These are phyloP conservation scores for Xylaria sp. DNA, from an alignment of 2,329 filamentous ascomycete species.

Conservation along the genomic window DNA sequence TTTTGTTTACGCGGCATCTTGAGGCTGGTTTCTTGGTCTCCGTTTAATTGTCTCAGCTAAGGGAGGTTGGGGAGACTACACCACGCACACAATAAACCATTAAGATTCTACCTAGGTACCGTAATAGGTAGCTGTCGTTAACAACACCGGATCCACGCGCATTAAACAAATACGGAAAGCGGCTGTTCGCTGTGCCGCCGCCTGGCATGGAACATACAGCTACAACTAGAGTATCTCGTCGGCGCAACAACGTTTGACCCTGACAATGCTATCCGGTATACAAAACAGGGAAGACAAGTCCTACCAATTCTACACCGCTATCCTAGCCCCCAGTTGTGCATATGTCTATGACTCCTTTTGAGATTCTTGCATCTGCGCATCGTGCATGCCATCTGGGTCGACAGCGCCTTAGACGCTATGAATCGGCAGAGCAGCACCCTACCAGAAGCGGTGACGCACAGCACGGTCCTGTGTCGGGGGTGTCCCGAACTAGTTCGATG, in stretches of 20 bases:
- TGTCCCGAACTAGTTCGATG: constrained; percentile 13
- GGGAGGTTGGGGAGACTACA: constrained; percentile 15
- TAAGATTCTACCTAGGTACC: no score
- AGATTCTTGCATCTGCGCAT: constrained; percentile 9
- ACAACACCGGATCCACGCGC: neutral
- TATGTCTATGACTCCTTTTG: constrained; percentile 19
- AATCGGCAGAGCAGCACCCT: constrained; percentile 7
- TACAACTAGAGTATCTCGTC: neutral
- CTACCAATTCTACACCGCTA: constrained; percentile 25
- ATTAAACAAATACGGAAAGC: constrained; percentile 12
- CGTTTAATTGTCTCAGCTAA: constrained; percentile 13
- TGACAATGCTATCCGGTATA: neutral
- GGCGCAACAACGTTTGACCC: neutral
- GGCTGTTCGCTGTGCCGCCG: constrained; percentile 10
- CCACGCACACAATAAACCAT: no score
- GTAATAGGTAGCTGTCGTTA: constrained; percentile 3
- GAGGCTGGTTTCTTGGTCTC: constrained; percentile 23
- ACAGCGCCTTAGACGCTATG: constrained; percentile 3
- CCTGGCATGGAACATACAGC: constrained; percentile 1
- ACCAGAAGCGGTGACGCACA: constrained; percentile 24
- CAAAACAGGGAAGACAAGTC: neutral
- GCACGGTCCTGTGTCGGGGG: constrained; percentile 23
- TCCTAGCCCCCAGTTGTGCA: constrained; percentile 13
- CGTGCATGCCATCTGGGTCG: constrained; percentile 9
- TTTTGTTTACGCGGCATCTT: constrained; percentile 21